Evolutionary conservation across 2,329 filamentous ascomycete species (phyloP), one percentile per base, ranked within the genome.

Genomic region (Macroventuria anomochaeta): DNA sequence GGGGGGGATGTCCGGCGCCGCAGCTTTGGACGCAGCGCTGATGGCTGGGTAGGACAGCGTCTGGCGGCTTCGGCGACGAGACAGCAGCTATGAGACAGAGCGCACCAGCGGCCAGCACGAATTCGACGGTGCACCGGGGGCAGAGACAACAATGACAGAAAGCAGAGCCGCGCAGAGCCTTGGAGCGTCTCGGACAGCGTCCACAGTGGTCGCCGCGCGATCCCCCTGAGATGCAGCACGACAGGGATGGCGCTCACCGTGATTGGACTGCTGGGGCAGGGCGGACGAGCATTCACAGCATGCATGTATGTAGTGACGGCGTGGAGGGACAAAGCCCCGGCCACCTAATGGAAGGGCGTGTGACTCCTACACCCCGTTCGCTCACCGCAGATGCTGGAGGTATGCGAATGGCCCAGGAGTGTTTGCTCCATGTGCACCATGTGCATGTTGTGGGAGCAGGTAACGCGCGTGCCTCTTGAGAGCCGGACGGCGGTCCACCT

Each of bases 191-290:
- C 51, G 48, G 33, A 36, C 39, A 36, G 44, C 33, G 3, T 34
- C 38, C 32, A 23, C 51, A 18, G 20, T 12, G 15, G 20, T 32
- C 43, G 32, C 23, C 37, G 51, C 39, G 44, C 43, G 33, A 31
- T 48, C 46, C 51, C 51, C 51, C 51, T 54, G 51, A 54, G 51
- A 36, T 21, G 51, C 39, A 44, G 32, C 26, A 20, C 44, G 51
- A 47, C 51, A 54, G 51, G 51, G 51, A 54, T 54, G 51, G 29
- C 38, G 33, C 29, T 23, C 17, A 3, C 31, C 25, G 23, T 46
- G 48, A 49, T 44, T 41, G 46, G 51, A 25, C 33, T 48, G 33
- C 31, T 11, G n/a, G 23, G 26, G 34, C 6, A 52, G 11, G 33
- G 34, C 41, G 23, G 42, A 46, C 43, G 37, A 41, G 38, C 51